Conservation (phyloP, 1,284 basidiomycete genomes). For the Pholiota adiposa region DNA sequence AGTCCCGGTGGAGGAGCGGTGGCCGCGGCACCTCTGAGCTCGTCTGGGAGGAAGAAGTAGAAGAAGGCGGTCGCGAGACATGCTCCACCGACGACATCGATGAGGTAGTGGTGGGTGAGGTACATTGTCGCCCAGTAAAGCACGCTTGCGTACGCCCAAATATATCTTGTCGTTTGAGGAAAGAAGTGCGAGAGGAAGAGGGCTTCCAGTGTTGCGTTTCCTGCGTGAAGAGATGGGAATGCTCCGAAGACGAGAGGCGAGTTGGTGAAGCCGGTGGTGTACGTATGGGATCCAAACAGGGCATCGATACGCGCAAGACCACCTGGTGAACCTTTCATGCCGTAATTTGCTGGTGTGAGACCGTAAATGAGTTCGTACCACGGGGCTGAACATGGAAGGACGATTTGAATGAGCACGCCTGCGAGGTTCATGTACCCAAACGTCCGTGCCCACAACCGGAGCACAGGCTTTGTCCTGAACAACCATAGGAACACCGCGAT, state of each 20-base stretch:
- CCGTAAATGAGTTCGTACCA: constrained; percentile 99
- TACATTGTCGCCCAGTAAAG: constrained; percentile 99
- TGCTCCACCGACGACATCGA: constrained; percentile 94
- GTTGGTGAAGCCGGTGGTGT: constrained; percentile 85
- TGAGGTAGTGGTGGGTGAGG: constrained; percentile 96
- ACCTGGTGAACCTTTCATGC: constrained; percentile 90
- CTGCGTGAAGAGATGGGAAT: constrained; percentile 94
- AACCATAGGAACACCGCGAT: constrained; percentile 71
- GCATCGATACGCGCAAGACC: constrained; percentile 93
- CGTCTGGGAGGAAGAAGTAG: constrained; percentile 86
- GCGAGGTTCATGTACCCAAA: constrained; percentile 95
- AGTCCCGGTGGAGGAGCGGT: constrained; percentile 49
- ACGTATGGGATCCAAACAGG: constrained; percentile 80
- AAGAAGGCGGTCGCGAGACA: constrained; percentile 89
- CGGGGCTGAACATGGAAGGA: constrained; percentile 93
- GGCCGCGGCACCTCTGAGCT: constrained; percentile 66
- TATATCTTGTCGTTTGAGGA: constrained; percentile 68
- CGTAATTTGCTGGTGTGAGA: constrained; percentile 92
- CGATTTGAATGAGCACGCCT: constrained; percentile 89
- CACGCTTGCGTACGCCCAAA: constrained; percentile 87
- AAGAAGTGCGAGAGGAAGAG: constrained; percentile 97
- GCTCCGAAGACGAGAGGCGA: constrained; percentile 97
- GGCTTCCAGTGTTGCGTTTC: constrained; percentile 90
- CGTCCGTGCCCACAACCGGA: constrained; percentile 86
- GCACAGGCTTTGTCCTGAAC: constrained; percentile 66